phyloP scores from a whole-genome alignment of 2,329 filamentous ascomycete species.

The Cladosporium sp. region DNA sequence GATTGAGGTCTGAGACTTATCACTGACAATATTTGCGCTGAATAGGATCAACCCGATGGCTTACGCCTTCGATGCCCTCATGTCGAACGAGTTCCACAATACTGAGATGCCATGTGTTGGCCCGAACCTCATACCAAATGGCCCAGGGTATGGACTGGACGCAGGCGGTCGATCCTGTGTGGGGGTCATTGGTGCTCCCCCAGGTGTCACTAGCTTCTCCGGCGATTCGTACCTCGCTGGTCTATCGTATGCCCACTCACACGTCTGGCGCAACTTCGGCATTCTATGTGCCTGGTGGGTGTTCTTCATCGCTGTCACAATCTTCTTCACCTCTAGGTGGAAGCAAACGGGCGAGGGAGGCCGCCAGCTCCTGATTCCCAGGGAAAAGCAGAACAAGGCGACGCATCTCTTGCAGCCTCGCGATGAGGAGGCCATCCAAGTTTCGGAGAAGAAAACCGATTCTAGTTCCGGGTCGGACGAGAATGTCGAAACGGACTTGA shows the following conservation, averaged over 20 bases:
- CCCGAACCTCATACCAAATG: slow-evolving; percentile 34
- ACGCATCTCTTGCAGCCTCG: slow-evolving; percentile 15
- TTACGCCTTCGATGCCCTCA: slow-evolving; percentile 29
- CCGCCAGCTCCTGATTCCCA: slow-evolving; percentile 53
- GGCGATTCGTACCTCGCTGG: slow-evolving; percentile 58
- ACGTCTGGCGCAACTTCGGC: slow-evolving; percentile 56
- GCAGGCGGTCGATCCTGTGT: slow-evolving; percentile 33
- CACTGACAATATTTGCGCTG: neutral
- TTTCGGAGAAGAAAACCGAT: neutral
- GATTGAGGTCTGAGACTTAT: no score
- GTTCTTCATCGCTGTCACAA: slow-evolving; percentile 56
- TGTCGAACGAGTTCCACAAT: slow-evolving; percentile 56
- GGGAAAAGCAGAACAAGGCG: slow-evolving; percentile 48
- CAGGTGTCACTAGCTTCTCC: slow-evolving; percentile 51
- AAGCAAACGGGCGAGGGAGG: slow-evolving; percentile 33
- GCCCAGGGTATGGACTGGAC: slow-evolving; percentile 36
- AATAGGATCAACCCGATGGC: slow-evolving; percentile 52
- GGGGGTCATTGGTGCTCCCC: slow-evolving; percentile 52
- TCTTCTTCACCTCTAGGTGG: slow-evolving; percentile 56
- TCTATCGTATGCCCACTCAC: slow-evolving; percentile 42
- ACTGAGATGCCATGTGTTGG: slow-evolving; percentile 51
- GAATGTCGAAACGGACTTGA: slow-evolving; percentile 39
- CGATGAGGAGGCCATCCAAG: slow-evolving; percentile 16
- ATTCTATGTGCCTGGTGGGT: slow-evolving; percentile 62
- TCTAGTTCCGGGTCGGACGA: slow-evolving; percentile 2